phyloP scores from a whole-genome alignment of 2,329 filamentous ascomycete species.

The Ophiocordyceps camponoti-leonardi region DNA sequence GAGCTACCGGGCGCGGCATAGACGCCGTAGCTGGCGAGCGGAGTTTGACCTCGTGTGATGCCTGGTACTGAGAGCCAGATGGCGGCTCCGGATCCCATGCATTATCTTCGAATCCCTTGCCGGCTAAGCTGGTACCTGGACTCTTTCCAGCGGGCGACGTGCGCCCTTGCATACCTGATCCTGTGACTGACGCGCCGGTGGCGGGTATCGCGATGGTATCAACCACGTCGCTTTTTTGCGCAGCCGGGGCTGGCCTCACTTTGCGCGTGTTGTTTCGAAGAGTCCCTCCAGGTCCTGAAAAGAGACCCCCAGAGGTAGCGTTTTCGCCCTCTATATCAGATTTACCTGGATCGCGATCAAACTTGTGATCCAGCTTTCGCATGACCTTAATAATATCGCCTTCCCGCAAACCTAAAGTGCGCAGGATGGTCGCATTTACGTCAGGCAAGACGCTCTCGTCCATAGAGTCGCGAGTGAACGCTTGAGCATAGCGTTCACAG shows the following conservation, averaged over 20 bases:
- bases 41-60: conserved; percentile 8
- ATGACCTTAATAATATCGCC: conserved; percentile 94
- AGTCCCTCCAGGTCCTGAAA: conserved; percentile 81
- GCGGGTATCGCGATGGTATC: conserved; percentile 1
- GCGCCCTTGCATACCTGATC: not conserved
- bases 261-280: conserved; percentile 91
- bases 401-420: conserved; percentile 84
- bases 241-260: conserved; percentile 70
- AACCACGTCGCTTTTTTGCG: conserved; percentile 60
- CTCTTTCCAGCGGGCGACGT: conserved; percentile 2
- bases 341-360: conserved; percentile 39
- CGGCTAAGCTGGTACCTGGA: conserved; percentile 7
- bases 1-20: conserved; percentile 1
- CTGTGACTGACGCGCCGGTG: not conserved
- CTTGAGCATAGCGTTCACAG: conserved; percentile 84
- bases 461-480: conserved; percentile 85
- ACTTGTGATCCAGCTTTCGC: conserved; percentile 72
- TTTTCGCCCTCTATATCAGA: conserved; percentile 35
- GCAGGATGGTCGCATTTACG: conserved; percentile 65
- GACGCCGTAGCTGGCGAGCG: conserved; percentile 4
- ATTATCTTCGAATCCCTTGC: conserved; percentile 76
- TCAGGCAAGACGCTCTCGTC: conserved; percentile 84
- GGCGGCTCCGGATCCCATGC: conserved; percentile 81
- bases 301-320: conserved; percentile 43
- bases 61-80: conserved; percentile 17